Conservation (phyloP, 805 yeast species). For the Priceomyces fermenticarens region DNA sequence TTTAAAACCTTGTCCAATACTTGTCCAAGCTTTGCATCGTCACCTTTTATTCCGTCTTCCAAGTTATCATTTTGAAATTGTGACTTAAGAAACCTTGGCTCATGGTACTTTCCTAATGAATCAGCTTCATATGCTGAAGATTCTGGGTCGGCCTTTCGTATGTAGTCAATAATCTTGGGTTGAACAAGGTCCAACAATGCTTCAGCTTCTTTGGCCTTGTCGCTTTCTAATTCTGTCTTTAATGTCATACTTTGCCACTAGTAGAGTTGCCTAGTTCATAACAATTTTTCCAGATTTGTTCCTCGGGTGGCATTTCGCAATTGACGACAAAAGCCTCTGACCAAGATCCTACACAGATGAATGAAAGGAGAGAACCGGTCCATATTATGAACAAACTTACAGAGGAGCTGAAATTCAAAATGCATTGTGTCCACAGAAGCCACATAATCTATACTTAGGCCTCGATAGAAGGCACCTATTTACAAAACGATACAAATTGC, state of each 20-base stretch:
- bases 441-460: no score
- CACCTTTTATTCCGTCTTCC: constrained; percentile 29
- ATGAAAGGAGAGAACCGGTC: no score
- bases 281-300: no score
- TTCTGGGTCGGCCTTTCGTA: constrained; percentile 43
- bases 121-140: constrained; percentile 29
- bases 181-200: constrained; percentile 48
- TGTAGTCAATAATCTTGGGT: constrained; percentile 51
- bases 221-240: constrained; percentile 39
- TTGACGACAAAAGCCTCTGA: no score
- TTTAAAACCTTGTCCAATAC: constrained; percentile 56
- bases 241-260: constrained; percentile 8
- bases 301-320: no score
- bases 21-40: constrained; percentile 39
- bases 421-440: no score
- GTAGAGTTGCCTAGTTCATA: no score
- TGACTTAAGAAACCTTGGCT: constrained; percentile 47
- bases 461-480: no score
- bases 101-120: constrained; percentile 49
- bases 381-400: no score
- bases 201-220: constrained; percentile 58
- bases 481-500: no score
- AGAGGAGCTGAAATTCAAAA: no score
- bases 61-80: constrained; percentile 26
- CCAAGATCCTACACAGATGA: no score